Evolutionary conservation across 2,329 filamentous ascomycete genomes (phyloP), one percentile per base, ranked within the genome.

Genomic region (Tolypocladium endophyticum): DNA sequence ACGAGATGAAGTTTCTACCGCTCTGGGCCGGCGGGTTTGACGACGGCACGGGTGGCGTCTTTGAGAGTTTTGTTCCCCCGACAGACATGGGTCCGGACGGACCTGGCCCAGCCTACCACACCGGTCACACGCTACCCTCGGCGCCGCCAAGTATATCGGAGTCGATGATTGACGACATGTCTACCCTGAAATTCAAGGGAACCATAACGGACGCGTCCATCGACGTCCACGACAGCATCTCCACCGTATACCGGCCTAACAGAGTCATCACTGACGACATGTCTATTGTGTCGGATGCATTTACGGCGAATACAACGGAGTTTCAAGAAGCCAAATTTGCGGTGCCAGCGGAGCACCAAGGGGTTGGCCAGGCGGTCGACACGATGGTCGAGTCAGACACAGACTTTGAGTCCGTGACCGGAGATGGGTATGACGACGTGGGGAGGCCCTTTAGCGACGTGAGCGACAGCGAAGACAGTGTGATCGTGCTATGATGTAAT

Each of bases 1-100:
- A 81, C 2, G 86, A 89, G 71, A 79, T 82, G 63, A 81, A 81
- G 60, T 88, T 79, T 63, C 74, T 89, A 3, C 86, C 87, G 0
- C 73, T 88, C 4, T 89, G 85, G 85, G 85, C 84, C 0, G 85
- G 81, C 4, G 86, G 75, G 1, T 69, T 73, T 52, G 74, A 83
- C 60, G 80, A 83, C 62, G 77, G 76, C 20, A 80, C 77, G 5
- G 79, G 80, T 28, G 78, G 78, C 7, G 78, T 82, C 1, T 81
- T 79, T 59, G 74, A 78, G 62, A 60, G 69, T 0, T 62, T 64
- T 3, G 70, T 79, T 16, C 78, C 78, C 0, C 71, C 71, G 1
- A 70, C 78, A 1, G 70, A 76, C 0, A 72, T 78, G 66, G 79
- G 78, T 0, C 77, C 79, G 1, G 73, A 66, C 33, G 77, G 77